Evolutionary conservation across 23 red algal genomes (phyloP), one percentile per base, ranked within the genome.

Genomic region (Gracilaria domingensis): DNA sequence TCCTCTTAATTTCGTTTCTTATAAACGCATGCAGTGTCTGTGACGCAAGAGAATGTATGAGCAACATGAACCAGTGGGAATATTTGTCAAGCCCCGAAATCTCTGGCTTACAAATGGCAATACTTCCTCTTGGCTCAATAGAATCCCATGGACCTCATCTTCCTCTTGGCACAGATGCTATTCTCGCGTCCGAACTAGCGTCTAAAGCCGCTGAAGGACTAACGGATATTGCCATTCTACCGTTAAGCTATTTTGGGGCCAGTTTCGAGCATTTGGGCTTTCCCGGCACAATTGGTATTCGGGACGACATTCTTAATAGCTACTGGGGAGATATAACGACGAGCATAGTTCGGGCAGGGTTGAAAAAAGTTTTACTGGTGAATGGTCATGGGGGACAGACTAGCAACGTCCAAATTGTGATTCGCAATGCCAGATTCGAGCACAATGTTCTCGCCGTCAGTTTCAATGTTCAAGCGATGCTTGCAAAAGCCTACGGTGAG

Each of bases 331-430:
- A 79, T 57, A 61, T 94, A 37, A 25, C 81, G 26, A 24, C 51
- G n/a, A 70, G 65, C 4, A 38, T 94, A 26, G 24, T 76, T 56
- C 48, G 49, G 7, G 44, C 83, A 66, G 83, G 83, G 39, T 53
- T 80, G 54, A 54, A 79, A 35, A 77, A 62, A 71, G 17, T 86
- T 14, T 23, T 94, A 6, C 32, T 94, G 4, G 55, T 94, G 25
- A 94, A 94, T 36, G 83, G 51, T 18, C 91, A 94, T 80, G 91
- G 91, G 65, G 91, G 91, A 0, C 82, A 94, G 59, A 94, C 91
- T 38, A 66, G 50, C 12, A 94, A 94, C 65, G 83, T 87, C 33
- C 32, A 94, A 26, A 69, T 94, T 28, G 39, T 59, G 7, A 58
- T 75, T 26, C 83, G 91, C 13, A 47, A 85, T 20, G 74, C 51